A percentile compares a stretch with the other conserved stretches of the same genome.
Evolutionary conservation across 345 rosid genomes (phyloP).

Genomic region (Kandelia obovata): DNA sequence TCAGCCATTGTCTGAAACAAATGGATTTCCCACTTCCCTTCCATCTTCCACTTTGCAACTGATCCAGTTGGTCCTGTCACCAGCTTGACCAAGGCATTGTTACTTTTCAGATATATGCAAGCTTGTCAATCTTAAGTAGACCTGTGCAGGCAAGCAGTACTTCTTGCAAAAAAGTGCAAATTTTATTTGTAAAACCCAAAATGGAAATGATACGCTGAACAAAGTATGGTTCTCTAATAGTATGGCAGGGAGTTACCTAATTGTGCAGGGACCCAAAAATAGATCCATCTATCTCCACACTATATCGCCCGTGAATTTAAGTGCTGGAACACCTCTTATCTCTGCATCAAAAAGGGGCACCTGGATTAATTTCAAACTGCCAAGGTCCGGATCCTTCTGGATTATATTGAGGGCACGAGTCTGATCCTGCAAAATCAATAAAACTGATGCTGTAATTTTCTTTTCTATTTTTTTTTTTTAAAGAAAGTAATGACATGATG

Average conservation of each 20-base stretch:
- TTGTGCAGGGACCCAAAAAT: neutral
- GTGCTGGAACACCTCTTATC: slow-evolving; percentile 79
- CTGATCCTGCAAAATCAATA: slow-evolving; percentile 54
- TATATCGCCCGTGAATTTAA: slow-evolving; percentile 65
- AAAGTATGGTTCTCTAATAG: neutral
- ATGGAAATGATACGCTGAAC: neutral
- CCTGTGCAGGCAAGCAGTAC: neutral
- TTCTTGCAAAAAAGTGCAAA: neutral
- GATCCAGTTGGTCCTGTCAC: too few species aligned
- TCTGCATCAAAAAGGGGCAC: slow-evolving; percentile 65
- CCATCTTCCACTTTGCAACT: too few species aligned
- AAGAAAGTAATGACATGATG: neutral
- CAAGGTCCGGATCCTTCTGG: slow-evolving; percentile 48
- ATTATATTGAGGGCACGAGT: slow-evolving; percentile 49
- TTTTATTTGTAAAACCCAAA: neutral
- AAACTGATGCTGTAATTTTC: neutral
- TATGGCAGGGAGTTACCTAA: slow-evolving; percentile 3
- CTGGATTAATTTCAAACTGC: slow-evolving; percentile 44
- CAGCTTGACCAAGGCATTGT: neutral
- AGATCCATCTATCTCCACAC: slow-evolving; percentile 47
- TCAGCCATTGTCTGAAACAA: too few species aligned
- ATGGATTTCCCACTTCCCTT: too few species aligned
- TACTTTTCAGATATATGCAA: neutral
- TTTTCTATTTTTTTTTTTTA: neutral
- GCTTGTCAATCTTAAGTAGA: neutral